Evolutionary conservation across 768 basidiomycete species (phyloP), one percentile per base, ranked within the genome.

Genomic region (Psilocybe cubensis): DNA sequence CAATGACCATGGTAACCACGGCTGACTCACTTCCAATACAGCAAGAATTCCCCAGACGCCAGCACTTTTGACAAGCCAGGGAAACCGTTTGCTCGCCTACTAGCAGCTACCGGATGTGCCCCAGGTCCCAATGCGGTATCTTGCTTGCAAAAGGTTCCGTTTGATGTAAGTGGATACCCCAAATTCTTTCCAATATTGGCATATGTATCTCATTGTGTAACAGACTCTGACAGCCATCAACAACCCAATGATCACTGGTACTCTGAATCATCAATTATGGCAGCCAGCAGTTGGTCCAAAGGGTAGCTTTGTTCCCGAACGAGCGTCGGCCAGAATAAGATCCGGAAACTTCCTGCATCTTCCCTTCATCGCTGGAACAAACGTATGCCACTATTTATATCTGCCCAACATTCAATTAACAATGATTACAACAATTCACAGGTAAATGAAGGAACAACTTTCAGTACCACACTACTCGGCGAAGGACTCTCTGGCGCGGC

Each of bases 341-440:
- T 68, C 75, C 4, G 82, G 82, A 4, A 70, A 83, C 24, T 86
- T 84, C 63, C 63, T 80, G 17, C 83, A 79, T 49, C 65, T 87
- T 3, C 83, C 84, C 6, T 82, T 78, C 57, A 63, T 87, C 0
- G 80, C 72, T n/a, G 85, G 85, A 25, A 84, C 81, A 0, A 85
- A 84, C 43, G 84, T 83, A 52, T 25, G 79, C 62, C 21, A 14
- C 25, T 3, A 18, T 8, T n/a, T 21, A 24, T 28, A 42, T 52
- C 42, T 55, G n/a, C 40, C 5, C 50, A 31, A 21, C 2, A 21
- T 29, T 38, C 21, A 28, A n/a, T 35, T 27, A 45, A 17, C 11
- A 9, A n/a, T 6, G 9, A 24, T 14, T 42, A 2, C 46, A 21
- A 6, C 14, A 12, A 10, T 25, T 33, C 23, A 17, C 41, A 83